Evolutionary conservation across 129 eudicot species (phyloP).

Genomic region (Tagetes patula): DNA sequence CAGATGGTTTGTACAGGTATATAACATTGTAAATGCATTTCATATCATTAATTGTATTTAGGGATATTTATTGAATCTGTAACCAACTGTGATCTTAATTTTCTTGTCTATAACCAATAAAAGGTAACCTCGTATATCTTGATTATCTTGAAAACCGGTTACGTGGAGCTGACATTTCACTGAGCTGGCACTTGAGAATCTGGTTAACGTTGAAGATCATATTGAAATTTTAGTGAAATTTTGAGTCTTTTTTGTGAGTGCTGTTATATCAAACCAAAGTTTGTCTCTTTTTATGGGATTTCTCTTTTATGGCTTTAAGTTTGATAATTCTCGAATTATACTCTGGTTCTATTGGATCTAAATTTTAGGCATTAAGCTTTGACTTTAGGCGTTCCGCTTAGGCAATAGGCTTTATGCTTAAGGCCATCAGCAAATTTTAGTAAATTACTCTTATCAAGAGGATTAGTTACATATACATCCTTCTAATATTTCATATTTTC

Average conservation of each 20-base stretch:
- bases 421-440: no score
- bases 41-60: neutral
- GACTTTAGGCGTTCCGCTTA: no score
- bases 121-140: neutral
- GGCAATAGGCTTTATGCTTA: no score
- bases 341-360: no score
- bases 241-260: neutral
- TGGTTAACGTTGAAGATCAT: neutral
- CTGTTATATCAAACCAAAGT: neutral
- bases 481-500: neutral
- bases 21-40: conserved; percentile 5
- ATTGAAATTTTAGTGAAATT: neutral
- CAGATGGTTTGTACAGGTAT: conserved; percentile 89
- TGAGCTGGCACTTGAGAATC: neutral
- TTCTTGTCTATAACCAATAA: neutral
- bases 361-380: no score
- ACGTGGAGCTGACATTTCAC: neutral
- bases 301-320: no score
- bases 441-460: no score
- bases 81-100: conserved; percentile 3
- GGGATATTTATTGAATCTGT: neutral
- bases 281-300: neutral
- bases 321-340: no score
- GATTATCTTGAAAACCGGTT: neutral
- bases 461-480: neutral